Base-by-base conservation (phyloP, 1,284 basidiomycete species). In the Microbotryum saponariae region DNA sequence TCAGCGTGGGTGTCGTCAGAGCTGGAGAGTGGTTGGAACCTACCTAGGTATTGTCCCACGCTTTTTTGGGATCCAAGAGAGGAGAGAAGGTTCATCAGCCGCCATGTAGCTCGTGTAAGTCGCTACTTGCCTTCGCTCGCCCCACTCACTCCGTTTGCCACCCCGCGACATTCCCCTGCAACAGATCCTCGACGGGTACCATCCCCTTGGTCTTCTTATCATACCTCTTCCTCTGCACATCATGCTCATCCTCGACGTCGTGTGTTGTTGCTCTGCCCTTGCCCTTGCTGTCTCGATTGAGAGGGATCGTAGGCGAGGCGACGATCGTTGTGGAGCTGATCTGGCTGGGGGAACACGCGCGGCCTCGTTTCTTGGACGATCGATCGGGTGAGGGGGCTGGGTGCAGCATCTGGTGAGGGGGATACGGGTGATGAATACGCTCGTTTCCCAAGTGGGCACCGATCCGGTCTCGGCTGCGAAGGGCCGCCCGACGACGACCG, bases 1-100 rank as follows among this genome's bases (percentile, higher is more conserved):
- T 25, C 44, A 21, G 50, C 51, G 37, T 5, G n/a, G 16, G 7
- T 3, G 7, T 21, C n/a, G 3, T 1, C 0, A 5, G 14, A 46
- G n/a, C 18, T 0, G 1, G 2, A n/a, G 10, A 6, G 0, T 31
- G 8, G 9, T 3, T 0, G 9, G 9, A 3, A 42, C 64, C 21
- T 6, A 68, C 66, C 66, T 31, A 68, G 61, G 23, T 68, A 68
- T 29, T 68, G 66, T 10, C 66, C 66, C 10, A 58, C 48, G 9
- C 66, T 68, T 58, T 10, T 5, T 14, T 7, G 4, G 2, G n/a
- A n/a, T n/a, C n/a, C n/a, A n/a, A n/a, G n/a, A n/a, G n/a, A n/a
- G n/a, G n/a, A 48, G 23, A 16, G 7, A 48, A 48, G 14, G 20
- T 48, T 12, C n/a, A 9, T n/a, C 8, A 31, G 31, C 31, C 6